phyloP scores from a whole-genome alignment of 345 rosid species.

The Moringa oleifera region DNA sequence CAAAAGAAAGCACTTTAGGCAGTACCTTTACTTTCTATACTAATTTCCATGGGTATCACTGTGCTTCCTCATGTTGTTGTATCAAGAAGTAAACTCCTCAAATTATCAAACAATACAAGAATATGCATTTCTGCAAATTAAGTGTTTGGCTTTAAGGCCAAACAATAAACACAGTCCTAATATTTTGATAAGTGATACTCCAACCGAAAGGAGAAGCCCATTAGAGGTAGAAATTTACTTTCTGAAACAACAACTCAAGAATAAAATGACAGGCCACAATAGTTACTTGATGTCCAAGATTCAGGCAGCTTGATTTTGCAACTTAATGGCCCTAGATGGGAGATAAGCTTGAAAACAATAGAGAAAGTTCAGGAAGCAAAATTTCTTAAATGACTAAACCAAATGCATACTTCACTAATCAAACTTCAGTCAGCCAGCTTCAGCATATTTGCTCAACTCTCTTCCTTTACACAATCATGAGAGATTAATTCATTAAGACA shows the following conservation, averaged over 20 bases:
- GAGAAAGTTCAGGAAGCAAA: not conserved
- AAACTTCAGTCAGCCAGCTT: not conserved
- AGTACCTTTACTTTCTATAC: no score
- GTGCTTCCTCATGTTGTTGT: no score
- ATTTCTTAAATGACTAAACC: not conserved
- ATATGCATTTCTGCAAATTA: no score
- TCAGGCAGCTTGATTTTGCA: not conserved
- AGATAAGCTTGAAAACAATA: not conserved
- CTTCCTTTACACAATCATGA: not conserved
- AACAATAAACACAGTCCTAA: not conserved
- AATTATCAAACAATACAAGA: no score
- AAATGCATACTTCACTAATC: not conserved
- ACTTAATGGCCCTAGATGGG: not conserved
- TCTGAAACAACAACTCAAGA: not conserved
- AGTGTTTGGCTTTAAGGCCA: not conserved
- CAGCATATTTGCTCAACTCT: not conserved
- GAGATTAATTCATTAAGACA: not conserved
- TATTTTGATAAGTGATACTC: not conserved
- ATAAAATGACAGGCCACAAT: not conserved
- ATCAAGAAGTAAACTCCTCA: no score
- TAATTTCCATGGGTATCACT: no score
- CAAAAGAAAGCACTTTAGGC: no score
- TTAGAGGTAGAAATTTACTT: not conserved
- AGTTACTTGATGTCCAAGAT: not conserved
- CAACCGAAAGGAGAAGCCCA: not conserved